Evolutionary conservation across 805 yeast genomes (phyloP).

Genomic region (Candida easanensis): DNA sequence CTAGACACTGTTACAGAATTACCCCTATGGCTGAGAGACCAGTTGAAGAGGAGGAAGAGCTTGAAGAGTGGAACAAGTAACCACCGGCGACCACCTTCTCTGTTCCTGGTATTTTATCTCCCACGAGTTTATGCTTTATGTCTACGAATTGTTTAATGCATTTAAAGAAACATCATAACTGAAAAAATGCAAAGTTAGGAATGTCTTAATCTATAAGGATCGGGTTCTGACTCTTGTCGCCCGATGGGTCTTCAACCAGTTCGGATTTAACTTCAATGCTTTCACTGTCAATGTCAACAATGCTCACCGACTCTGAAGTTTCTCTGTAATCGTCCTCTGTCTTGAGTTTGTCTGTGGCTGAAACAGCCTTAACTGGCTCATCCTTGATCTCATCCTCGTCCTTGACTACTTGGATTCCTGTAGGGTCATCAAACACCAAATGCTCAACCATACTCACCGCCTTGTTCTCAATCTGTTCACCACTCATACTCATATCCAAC

Average conservation of each 20-base stretch:
- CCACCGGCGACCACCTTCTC: no score
- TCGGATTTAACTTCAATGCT: neutral
- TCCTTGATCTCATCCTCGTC: conserved; percentile 35
- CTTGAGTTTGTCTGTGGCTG: no score
- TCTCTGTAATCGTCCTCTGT: neutral
- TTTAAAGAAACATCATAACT: neutral
- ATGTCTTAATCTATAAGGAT: conserved; percentile 6
- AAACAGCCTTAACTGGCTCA: neutral
- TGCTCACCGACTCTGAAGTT: neutral
- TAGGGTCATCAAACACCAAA: conserved; percentile 39
- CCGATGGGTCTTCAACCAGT: neutral
- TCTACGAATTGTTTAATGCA: neutral
- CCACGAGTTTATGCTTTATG: no score
- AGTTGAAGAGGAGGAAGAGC: conserved; percentile 10
- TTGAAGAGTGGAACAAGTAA: conserved; percentile 13
- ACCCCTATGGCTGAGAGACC: conserved; percentile 46
- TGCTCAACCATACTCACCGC: conserved; percentile 34
- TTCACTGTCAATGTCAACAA: neutral
- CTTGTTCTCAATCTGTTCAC: conserved; percentile 28
- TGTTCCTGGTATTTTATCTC: no score
- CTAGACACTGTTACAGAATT: conserved; percentile 29
- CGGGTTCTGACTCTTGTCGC: conserved; percentile 1
- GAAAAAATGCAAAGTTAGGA: neutral
- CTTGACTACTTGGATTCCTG: conserved; percentile 32
- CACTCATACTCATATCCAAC: conserved; percentile 50